A percentile compares a stretch with the other conserved stretches of the same genome.
Evolutionary conservation across 371 early-diverging fungal genomes (phyloP).

Genomic region (Capillidium heterosporum): DNA sequence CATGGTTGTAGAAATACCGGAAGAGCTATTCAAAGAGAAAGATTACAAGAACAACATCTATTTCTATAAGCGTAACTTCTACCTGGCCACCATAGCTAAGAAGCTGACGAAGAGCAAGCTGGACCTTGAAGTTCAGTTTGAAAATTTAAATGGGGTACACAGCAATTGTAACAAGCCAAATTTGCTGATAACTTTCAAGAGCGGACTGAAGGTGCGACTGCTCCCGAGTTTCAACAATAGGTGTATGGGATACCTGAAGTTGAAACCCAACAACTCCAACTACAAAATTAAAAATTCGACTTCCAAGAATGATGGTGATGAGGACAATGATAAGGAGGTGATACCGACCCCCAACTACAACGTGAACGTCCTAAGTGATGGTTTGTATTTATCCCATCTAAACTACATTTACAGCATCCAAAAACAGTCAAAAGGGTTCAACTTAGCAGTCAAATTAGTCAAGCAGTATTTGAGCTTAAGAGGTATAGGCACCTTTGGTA

Average conservation of each 20-base stretch:
- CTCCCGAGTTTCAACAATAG: too few relatives aligned
- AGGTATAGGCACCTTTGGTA: conserved; percentile 21
- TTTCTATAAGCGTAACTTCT: conserved; percentile 87
- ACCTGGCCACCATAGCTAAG: conserved; percentile 45
- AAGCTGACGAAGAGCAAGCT: too few relatives aligned
- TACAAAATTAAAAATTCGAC: too few relatives aligned
- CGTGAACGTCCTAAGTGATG: conserved; percentile 58
- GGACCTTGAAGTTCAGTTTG: too few relatives aligned
- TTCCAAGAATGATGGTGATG: too few relatives aligned
- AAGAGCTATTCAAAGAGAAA: conserved; percentile 67
- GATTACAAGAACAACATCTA: conserved; percentile 87
- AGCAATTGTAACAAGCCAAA: too few relatives aligned
- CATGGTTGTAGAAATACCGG: conserved; percentile 85
- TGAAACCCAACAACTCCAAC: too few relatives aligned
- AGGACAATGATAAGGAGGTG: too few relatives aligned
- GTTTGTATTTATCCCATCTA: conserved; percentile 48
- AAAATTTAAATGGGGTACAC: too few relatives aligned
- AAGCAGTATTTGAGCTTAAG: conserved; percentile 77
- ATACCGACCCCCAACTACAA: conserved; percentile 85
- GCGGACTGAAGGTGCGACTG: too few relatives aligned
- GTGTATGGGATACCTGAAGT: too few relatives aligned
- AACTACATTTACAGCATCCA: conserved; percentile 55
- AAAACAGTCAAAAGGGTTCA: conserved; percentile 49
- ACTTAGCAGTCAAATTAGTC: conserved; percentile 54
- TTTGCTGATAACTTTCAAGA: too few relatives aligned